Conservation (phyloP, 805 yeast genomes). For the Brettanomyces sp. region DNA sequence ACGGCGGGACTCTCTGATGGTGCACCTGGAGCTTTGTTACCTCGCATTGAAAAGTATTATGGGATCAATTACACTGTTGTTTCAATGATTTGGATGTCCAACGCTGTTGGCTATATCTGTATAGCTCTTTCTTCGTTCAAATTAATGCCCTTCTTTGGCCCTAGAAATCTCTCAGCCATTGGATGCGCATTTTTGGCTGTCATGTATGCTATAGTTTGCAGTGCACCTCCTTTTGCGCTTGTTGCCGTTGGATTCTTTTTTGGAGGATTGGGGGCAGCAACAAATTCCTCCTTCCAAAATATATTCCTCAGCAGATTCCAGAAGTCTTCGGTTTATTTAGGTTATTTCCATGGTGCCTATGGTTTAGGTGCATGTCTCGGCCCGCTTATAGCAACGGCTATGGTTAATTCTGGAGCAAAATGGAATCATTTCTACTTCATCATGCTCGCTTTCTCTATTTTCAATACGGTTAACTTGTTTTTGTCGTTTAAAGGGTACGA, state of each 20-base stretch:
- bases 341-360: constrained; percentile 57
- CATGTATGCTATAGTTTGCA: constrained; percentile 36
- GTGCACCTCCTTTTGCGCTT: constrained; percentile 41
- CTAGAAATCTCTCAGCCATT: constrained; percentile 27
- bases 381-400: constrained; percentile 53
- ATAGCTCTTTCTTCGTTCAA: constrained; percentile 41
- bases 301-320: constrained; percentile 40
- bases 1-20: constrained; percentile 42
- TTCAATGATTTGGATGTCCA: constrained; percentile 49
- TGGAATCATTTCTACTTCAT: constrained; percentile 52
- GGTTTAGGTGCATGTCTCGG: constrained; percentile 67
- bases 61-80: constrained; percentile 41
- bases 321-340: constrained; percentile 49
- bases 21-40: constrained; percentile 53
- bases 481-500: constrained; percentile 42
- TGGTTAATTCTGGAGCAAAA: constrained; percentile 37
- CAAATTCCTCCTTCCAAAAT: constrained; percentile 40
- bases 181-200: constrained; percentile 30
- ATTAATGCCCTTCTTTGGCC: constrained; percentile 32
- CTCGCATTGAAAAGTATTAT: constrained; percentile 41
- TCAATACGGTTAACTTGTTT: constrained; percentile 27
- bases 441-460: constrained; percentile 30
- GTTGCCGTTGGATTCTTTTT: constrained; percentile 41
- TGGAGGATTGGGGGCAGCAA: constrained; percentile 52
- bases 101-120: constrained; percentile 44